These are phyloP conservation scores for Starmerella stigmatis DNA, from an alignment of 805 yeast genomes.

Conservation along the genomic window DNA sequence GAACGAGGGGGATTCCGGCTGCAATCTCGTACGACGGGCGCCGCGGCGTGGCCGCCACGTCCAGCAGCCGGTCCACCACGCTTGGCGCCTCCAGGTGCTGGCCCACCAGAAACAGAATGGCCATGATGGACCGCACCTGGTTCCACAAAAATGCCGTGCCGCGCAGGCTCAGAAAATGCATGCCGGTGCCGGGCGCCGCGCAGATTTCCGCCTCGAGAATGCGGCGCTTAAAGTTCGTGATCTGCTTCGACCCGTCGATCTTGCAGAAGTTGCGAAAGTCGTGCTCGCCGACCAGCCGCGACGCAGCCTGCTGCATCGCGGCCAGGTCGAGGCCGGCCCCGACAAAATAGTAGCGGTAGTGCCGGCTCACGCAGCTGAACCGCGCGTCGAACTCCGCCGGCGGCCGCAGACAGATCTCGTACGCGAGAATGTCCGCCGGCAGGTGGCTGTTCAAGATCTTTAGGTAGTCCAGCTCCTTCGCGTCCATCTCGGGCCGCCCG, in stretches of 20 bases:
- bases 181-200: conserved; percentile 25
- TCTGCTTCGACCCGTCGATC: conserved; percentile 87
- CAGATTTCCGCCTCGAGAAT: conserved; percentile 46
- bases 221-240: conserved; percentile 61
- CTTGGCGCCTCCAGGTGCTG: conserved; percentile 57
- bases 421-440: conserved; percentile 75
- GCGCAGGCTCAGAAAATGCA: conserved; percentile 60
- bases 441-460: conserved; percentile 62
- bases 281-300: conserved; percentile 55
- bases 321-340: conserved; percentile 44
- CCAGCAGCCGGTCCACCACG: conserved; percentile 48
- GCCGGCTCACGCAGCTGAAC: conserved; percentile 78
- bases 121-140: conserved; percentile 94
- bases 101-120: conserved; percentile 68
- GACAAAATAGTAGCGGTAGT: conserved; percentile 68
- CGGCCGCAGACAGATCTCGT: conserved; percentile 72
- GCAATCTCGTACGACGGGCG: conserved; percentile 85
- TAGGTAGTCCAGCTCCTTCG: conserved; percentile 63
- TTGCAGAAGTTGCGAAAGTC: conserved; percentile 94
- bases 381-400: conserved; percentile 81
- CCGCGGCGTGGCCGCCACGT: conserved; percentile 46
- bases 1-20: conserved; percentile 71
- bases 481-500: conserved; percentile 44
- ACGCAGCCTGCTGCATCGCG: conserved; percentile 60
- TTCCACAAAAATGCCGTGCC: conserved; percentile 97